Percentiles rank a stretch among this genome's conserved stretches.
These are phyloP conservation scores for Podospora pseudocomata DNA, from an alignment of 495 filamentous ascomycete genomes.

Conservation along the genomic window DNA sequence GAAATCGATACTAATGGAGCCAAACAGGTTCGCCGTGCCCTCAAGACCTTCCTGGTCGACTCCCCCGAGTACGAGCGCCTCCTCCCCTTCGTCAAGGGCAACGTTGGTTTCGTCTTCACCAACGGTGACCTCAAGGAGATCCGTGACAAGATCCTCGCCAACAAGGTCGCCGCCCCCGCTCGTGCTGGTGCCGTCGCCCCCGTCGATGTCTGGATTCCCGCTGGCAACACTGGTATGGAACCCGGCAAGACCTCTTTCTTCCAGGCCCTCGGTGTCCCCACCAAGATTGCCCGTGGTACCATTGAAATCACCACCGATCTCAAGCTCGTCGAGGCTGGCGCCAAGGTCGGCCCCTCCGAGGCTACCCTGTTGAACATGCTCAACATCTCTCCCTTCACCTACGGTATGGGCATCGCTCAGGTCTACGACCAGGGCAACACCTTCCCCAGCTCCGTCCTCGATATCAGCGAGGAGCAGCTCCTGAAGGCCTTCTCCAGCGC, in stretches of 20 bases:
- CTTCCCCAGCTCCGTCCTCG: slow-evolving; percentile 78
- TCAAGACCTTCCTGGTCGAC: slow-evolving; percentile 90
- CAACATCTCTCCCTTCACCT: slow-evolving; percentile 99
- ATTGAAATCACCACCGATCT: slow-evolving; percentile 99
- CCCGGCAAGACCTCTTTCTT: slow-evolving; percentile 99
- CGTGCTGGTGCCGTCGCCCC: slow-evolving; percentile 95
- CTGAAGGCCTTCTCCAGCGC: slow-evolving; percentile 77
- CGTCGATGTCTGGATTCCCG: slow-evolving; percentile 83
- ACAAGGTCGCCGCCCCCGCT: slow-evolving; percentile 95
- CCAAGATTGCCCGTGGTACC: slow-evolving; percentile 99
- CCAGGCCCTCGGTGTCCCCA: slow-evolving; percentile 99
- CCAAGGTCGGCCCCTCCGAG: slow-evolving; percentile 97
- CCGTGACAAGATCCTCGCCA: slow-evolving; percentile 90
- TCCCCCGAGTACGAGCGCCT: slow-evolving; percentile 96
- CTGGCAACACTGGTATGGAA: slow-evolving; percentile 99
- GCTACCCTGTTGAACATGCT: slow-evolving; percentile 98
- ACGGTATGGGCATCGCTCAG: slow-evolving; percentile 93
- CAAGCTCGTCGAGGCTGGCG: slow-evolving; percentile 90
- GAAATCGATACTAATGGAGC: neutral
- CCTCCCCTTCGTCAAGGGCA: slow-evolving; percentile 91
- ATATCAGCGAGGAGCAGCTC: slow-evolving; percentile 90
- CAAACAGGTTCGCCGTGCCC: slow-evolving; percentile 80
- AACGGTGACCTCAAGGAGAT: slow-evolving; percentile 87
- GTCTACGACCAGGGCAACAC: slow-evolving; percentile 95
- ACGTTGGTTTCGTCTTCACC: slow-evolving; percentile 99